Conservation (phyloP, 768 basidiomycete genomes). For the Leccinellum luteum region DNA sequence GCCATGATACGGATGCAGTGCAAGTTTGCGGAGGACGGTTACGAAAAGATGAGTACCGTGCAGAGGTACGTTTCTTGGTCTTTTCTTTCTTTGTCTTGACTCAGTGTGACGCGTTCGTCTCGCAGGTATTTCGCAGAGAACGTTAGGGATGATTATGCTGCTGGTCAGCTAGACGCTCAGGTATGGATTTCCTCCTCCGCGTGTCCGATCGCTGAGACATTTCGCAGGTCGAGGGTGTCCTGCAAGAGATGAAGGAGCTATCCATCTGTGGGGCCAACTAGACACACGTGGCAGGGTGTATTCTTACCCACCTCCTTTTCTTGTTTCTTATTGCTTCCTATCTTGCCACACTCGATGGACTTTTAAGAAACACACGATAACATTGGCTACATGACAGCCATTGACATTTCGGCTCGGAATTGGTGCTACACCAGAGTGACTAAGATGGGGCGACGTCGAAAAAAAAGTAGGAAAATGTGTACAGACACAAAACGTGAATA, state of each 20-base stretch:
- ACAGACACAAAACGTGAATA: conserved; percentile 10
- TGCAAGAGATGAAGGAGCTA: conserved; percentile 95
- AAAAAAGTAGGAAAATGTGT: conserved; percentile 11
- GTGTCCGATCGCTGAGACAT: neutral
- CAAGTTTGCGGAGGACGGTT: conserved; percentile 97
- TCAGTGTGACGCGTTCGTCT: neutral
- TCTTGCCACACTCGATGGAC: neutral
- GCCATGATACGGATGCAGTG: conserved; percentile 98
- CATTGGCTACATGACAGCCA: conserved; percentile 13
- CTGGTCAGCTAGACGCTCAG: conserved; percentile 93
- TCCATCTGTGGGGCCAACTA: conserved; percentile 80
- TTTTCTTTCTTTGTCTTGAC: neutral
- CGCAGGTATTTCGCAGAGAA: conserved; percentile 82
- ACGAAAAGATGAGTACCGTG: conserved; percentile 93
- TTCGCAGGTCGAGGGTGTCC: conserved; percentile 83
- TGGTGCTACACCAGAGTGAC: conserved; percentile 22
- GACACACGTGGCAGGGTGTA: neutral
- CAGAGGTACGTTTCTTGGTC: conserved; percentile 71
- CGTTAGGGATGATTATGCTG: conserved; percentile 95
- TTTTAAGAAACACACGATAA: neutral
- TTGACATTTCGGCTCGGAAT: conserved; percentile 1
- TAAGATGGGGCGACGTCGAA: conserved; percentile 9
- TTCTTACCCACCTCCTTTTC: conserved; percentile 4
- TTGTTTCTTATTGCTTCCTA: neutral
- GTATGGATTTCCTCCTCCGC: conserved; percentile 35